Percentiles rank a stretch among this genome's conserved stretches.
Evolutionary conservation across 2,329 filamentous ascomycete species (phyloP).

Genomic region (Exophiala aquamarina): DNA sequence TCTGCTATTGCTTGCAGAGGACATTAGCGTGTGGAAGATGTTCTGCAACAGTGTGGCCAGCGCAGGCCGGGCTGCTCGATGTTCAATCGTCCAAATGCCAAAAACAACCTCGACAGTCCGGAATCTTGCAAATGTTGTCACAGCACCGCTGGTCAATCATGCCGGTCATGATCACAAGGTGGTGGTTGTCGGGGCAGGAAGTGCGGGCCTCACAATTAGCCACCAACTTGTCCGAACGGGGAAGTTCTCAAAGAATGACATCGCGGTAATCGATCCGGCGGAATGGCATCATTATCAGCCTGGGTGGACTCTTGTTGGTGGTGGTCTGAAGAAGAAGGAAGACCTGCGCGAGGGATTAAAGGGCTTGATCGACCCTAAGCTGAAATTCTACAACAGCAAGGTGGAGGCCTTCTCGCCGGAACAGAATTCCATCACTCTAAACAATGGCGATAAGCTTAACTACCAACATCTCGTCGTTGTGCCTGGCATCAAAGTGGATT

Average conservation of each 20-base stretch:
- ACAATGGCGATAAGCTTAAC: constrained; percentile 54
- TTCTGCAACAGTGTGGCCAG: no score
- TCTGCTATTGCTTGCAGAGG: no score
- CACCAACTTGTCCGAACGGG: constrained; percentile 66
- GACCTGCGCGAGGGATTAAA: constrained; percentile 54
- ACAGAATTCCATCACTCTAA: constrained; percentile 57
- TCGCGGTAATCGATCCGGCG: constrained; percentile 65
- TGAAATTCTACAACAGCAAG: constrained; percentile 60
- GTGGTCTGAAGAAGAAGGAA: constrained; percentile 63
- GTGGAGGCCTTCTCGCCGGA: constrained; percentile 55
- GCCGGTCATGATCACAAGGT: constrained; percentile 58
- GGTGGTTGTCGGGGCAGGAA: constrained; percentile 66
- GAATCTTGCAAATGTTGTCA: constrained; percentile 29
- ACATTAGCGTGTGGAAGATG: no score
- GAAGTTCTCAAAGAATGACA: constrained; percentile 58
- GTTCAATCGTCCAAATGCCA: no score
- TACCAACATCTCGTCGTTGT: constrained; percentile 67
- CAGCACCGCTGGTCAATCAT: constrained; percentile 35
- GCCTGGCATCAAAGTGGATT: constrained; percentile 57
- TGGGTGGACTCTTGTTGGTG: constrained; percentile 68
- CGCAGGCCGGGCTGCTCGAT: no score
- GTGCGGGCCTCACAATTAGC: constrained; percentile 64
- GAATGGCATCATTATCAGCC: constrained; percentile 67
- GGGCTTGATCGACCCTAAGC: constrained; percentile 57
- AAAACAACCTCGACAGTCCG: constrained; percentile 3